Evolutionary conservation across 129 eudicot genomes (phyloP).

Genomic region (Logfia minima): DNA sequence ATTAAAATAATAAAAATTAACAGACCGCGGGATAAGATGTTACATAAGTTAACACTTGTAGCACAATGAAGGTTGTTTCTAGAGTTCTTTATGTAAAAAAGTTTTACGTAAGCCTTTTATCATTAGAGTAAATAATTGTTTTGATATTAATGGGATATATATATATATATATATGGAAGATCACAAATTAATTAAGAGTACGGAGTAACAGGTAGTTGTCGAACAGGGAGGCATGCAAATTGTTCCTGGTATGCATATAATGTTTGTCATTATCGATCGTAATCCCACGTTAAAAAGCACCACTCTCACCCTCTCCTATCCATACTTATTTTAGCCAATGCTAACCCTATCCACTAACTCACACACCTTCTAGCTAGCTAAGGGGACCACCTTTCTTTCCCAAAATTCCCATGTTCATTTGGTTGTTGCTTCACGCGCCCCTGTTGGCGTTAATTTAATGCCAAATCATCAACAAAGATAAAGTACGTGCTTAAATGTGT

Average conservation of each 20-base stretch:
- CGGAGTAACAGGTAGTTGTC: conserved; percentile 12
- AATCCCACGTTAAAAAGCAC: conserved; percentile 36
- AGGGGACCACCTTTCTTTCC: conserved; percentile 24
- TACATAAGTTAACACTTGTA: no score
- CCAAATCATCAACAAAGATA: background rate
- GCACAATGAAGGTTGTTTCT: no score
- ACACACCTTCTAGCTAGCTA: conserved; percentile 3
- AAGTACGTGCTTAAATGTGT: no score
- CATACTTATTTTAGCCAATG: conserved; percentile 36
- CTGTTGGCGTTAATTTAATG: background rate
- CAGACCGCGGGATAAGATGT: no score
- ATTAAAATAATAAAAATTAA: no score
- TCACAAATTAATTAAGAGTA: background rate
- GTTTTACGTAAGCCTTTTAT: no score
- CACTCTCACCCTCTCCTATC: conserved; percentile 22
- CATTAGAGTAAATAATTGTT: no score
- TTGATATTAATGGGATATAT: no score
- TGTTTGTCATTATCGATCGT: conserved; percentile 26
- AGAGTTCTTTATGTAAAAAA: no score
- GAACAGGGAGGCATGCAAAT: conserved; percentile 29
- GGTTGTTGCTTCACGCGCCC: conserved; percentile 45
- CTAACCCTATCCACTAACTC: conserved; percentile 26
- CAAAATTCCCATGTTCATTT: conserved; percentile 28
- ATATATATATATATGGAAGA: background rate
- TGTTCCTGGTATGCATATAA: conserved; percentile 28